Evolutionary conservation across 129 eudicot genomes (phyloP).

Genomic region (Daucus carota): DNA sequence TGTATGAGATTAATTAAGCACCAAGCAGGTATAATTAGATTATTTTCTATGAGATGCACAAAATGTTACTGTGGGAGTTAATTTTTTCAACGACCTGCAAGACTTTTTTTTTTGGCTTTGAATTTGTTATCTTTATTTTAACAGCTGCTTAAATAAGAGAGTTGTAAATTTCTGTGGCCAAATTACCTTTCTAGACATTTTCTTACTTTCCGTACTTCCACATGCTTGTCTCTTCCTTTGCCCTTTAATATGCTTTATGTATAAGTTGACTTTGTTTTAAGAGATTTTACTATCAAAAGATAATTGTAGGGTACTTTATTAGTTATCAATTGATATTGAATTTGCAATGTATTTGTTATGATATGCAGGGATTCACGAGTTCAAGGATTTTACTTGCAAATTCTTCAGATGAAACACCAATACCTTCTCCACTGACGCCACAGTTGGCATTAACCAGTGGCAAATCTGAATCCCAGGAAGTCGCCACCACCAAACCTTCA

Average conservation of each 20-base stretch:
- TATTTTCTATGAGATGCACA: neutral
- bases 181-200: neutral
- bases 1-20: neutral
- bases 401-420: slow-evolving; percentile 61
- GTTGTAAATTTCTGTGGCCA: neutral
- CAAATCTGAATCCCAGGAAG: slow-evolving; percentile 57
- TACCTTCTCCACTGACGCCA: slow-evolving; percentile 76
- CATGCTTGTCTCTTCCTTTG: neutral
- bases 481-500: slow-evolving; percentile 47
- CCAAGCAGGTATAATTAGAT: neutral
- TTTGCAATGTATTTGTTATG: neutral
- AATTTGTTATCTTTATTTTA: neutral
- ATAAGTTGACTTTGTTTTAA: neutral
- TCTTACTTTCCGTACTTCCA: neutral
- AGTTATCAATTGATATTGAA: neutral
- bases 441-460: slow-evolving; percentile 54
- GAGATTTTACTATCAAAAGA: neutral
- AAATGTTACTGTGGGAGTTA: neutral
- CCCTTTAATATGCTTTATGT: neutral
- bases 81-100: neutral
- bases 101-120: neutral
- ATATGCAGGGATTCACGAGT: slow-evolving; percentile 60
- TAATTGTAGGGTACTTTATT: neutral
- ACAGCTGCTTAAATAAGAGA: neutral
- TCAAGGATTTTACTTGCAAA: slow-evolving; percentile 59